Evolutionary conservation across 2,329 filamentous ascomycete species (phyloP).

Genomic region (Aciculosporium take): DNA sequence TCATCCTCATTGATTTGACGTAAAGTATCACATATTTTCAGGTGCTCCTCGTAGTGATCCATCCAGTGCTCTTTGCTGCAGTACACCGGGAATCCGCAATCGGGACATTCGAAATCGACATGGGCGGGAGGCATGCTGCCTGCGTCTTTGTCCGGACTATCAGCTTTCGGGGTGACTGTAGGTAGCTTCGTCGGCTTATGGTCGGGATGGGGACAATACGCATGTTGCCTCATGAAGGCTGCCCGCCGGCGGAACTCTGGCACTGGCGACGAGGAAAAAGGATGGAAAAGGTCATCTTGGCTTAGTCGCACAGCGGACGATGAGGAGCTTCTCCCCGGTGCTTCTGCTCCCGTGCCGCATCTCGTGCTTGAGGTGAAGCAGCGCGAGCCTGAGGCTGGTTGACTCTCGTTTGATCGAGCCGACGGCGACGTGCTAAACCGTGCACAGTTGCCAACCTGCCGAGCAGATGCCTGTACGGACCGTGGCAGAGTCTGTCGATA

Average conservation of each 20-base stretch:
- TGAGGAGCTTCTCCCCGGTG: slow-evolving; percentile 11
- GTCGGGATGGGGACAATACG: slow-evolving; percentile 80
- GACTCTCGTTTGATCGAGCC: slow-evolving; percentile 9
- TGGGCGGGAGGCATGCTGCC: slow-evolving; percentile 56
- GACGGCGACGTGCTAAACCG: slow-evolving; percentile 8
- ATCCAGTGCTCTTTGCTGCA: slow-evolving; percentile 93
- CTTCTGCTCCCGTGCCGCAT: slow-evolving; percentile 14
- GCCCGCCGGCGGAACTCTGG: slow-evolving; percentile 77
- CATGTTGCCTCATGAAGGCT: slow-evolving; percentile 83
- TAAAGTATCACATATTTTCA: slow-evolving; percentile 84
- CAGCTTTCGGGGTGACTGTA: slow-evolving; percentile 47
- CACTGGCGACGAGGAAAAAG: slow-evolving; percentile 77
- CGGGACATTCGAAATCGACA: slow-evolving; percentile 87
- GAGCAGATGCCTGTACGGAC: slow-evolving; percentile 14
- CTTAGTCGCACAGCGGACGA: slow-evolving; percentile 30
- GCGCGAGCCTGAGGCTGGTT: slow-evolving; percentile 9
- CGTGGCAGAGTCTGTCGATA: slow-evolving; percentile 16
- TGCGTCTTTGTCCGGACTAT: slow-evolving; percentile 40
- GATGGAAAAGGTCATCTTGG: slow-evolving; percentile 81
- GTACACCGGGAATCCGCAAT: slow-evolving; percentile 87
- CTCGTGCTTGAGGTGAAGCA: slow-evolving; percentile 19
- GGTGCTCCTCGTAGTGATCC: slow-evolving; percentile 83
- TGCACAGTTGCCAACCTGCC: slow-evolving; percentile 13
- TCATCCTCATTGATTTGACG: slow-evolving; percentile 96
- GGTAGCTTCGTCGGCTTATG: slow-evolving; percentile 64